phyloP scores from a whole-genome alignment of 768 basidiomycete species.

The Tephrocybe sp. region DNA sequence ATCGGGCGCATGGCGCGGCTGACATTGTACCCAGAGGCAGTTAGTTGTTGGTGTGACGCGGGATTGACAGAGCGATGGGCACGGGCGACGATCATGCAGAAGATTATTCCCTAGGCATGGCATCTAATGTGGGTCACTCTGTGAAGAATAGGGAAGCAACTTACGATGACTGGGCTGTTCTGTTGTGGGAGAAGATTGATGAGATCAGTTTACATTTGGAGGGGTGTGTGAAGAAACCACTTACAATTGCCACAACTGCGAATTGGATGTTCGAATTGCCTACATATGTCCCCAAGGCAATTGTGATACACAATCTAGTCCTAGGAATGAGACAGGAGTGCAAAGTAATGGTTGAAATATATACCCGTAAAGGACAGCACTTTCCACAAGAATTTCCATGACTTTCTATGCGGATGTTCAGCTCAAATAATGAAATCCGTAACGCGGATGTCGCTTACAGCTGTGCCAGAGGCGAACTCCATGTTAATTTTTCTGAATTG shows the following conservation, averaged over 20 bases:
- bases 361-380: conserved; percentile 19
- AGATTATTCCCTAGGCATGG: conserved; percentile 19
- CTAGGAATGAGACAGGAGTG: not conserved
- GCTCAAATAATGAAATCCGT: not conserved
- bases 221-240: not conserved
- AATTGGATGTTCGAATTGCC: conserved; percentile 16
- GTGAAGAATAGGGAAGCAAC: conserved; percentile 2
- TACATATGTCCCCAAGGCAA: conserved; percentile 16
- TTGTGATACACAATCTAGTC: conserved; percentile 13
- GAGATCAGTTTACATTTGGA: conserved; percentile 8
- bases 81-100: conserved; percentile 22
- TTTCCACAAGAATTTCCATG: conserved; percentile 22
- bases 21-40: conserved; percentile 10
- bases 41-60: conserved; percentile 3
- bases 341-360: not conserved
- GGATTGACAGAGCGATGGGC: conserved; percentile 15
- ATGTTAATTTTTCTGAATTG: conserved; percentile 2
- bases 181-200: conserved; percentile 1
- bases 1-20: conserved; percentile 15
- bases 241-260: conserved; percentile 16
- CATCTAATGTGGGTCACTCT: not conserved
- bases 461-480: conserved; percentile 6
- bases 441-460: not conserved
- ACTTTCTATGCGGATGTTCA: conserved; percentile 13
- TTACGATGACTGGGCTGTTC: conserved; percentile 20